These are phyloP conservation scores for Vigna angularis DNA, from an alignment of 306 rosid genomes.

Conservation along the genomic window DNA sequence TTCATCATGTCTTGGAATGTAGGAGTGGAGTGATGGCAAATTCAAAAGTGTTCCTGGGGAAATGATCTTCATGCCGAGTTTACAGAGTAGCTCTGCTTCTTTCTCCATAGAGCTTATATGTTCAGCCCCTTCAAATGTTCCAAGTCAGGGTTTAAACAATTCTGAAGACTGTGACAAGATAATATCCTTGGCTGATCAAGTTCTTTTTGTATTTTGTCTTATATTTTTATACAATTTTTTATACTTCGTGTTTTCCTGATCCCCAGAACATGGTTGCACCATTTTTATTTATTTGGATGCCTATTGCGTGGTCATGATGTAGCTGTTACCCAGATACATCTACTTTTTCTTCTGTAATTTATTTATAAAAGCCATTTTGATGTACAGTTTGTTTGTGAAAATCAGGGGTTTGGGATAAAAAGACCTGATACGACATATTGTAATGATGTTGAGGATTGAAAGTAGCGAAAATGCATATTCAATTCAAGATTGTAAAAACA, in stretches of 20 bases:
- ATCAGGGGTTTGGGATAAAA: conserved; percentile 35
- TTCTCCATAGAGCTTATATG: conserved; percentile 68
- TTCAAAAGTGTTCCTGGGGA: conserved; percentile 63
- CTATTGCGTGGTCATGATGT: conserved; percentile 44
- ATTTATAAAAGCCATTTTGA: conserved; percentile 40
- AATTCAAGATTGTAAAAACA: not conserved
- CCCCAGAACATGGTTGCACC: conserved; percentile 27
- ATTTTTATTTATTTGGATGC: conserved; percentile 36
- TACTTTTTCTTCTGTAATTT: conserved; percentile 4
- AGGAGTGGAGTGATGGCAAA: conserved; percentile 66
- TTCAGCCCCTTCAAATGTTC: conserved; percentile 42
- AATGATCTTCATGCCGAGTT: conserved; percentile 60
- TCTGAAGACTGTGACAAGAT: conserved; percentile 34
- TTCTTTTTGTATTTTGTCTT: conserved; percentile 54
- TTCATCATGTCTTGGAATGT: not conserved
- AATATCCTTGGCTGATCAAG: conserved; percentile 67
- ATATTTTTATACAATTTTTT: conserved; percentile 56
- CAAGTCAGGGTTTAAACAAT: conserved; percentile 27
- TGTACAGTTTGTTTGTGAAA: conserved; percentile 46
- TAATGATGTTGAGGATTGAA: conserved; percentile 12
- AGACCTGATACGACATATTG: conserved; percentile 6
- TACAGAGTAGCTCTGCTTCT: conserved; percentile 47
- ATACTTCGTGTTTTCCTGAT: conserved; percentile 48
- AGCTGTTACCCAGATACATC: conserved; percentile 26
- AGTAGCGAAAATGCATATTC: not conserved